phyloP scores from a whole-genome alignment of 164 flowering plant genomes.

The Magnolia sinica region DNA sequence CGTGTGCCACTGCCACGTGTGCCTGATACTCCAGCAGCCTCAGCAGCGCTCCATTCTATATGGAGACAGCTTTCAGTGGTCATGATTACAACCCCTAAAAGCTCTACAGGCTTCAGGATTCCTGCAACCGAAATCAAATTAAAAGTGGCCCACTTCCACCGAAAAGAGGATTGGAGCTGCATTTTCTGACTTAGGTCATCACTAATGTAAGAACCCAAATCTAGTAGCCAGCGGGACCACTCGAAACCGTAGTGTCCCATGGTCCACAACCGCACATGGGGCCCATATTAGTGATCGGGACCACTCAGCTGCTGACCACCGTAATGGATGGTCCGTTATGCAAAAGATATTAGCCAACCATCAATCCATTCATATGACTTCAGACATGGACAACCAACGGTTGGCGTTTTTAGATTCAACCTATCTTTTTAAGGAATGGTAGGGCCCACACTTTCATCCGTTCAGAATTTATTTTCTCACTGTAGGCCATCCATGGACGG shows the following conservation, averaged over 20 bases:
- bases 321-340: too few species aligned
- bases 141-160: conserved; percentile 46
- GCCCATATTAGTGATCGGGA: neutral
- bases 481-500: too few species aligned
- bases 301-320: neutral
- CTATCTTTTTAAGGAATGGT: too few species aligned
- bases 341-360: neutral
- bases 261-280: conserved; percentile 18
- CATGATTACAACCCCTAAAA: conserved; percentile 64
- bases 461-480: too few species aligned
- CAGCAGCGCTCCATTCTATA: conserved; percentile 26
- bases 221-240: conserved; percentile 18
- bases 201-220: conserved; percentile 27
- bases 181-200: conserved; percentile 39
- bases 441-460: too few species aligned
- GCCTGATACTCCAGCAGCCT: conserved; percentile 16
- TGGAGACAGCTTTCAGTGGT: conserved; percentile 40
- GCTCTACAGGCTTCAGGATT: conserved; percentile 53
- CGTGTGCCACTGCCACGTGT: neutral
- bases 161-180: conserved; percentile 44
- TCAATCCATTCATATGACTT: neutral
- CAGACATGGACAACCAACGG: neutral
- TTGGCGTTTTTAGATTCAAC: conserved; percentile 6
- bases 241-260: conserved; percentile 31
- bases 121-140: conserved; percentile 34